phyloP scores from a whole-genome alignment of 371 early-diverging fungal species.

The Lichtheimia corymbifera region DNA sequence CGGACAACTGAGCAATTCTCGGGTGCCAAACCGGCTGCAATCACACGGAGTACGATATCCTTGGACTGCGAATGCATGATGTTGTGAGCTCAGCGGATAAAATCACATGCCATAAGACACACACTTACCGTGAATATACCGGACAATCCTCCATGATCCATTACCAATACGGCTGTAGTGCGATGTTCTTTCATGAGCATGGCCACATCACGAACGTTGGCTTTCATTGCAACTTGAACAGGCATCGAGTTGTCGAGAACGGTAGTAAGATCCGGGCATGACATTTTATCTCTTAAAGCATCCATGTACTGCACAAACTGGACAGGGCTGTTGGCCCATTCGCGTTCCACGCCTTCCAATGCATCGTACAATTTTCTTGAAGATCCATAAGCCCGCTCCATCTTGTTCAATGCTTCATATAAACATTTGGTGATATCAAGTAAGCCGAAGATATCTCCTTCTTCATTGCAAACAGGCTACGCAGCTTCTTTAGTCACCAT shows the following conservation, averaged over 20 bases:
- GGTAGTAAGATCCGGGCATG: conserved; percentile 80
- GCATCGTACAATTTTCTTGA: conserved; percentile 88
- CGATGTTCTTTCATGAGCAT: conserved; percentile 79
- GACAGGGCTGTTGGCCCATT: conserved; percentile 60
- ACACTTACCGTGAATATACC: conserved; percentile 87
- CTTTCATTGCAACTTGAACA: conserved; percentile 69
- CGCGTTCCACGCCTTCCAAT: conserved; percentile 90
- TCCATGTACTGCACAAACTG: conserved; percentile 49
- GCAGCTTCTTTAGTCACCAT: neutral
- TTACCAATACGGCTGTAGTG: conserved; percentile 85
- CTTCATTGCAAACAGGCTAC: conserved; percentile 89
- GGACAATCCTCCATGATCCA: conserved; percentile 72
- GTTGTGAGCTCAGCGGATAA: conserved; percentile 44
- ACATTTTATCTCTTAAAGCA: conserved; percentile 71
- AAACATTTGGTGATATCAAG: conserved; percentile 96
- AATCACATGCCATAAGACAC: neutral
- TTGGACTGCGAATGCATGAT: conserved; percentile 30
- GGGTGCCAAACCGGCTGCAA: conserved; percentile 88
- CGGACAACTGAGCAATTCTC: conserved; percentile 61
- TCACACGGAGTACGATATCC: conserved; percentile 90
- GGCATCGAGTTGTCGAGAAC: conserved; percentile 63
- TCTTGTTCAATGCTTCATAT: conserved; percentile 92
- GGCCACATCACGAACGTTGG: conserved; percentile 88
- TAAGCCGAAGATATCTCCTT: conserved; percentile 90
- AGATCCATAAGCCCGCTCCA: conserved; percentile 91